phyloP scores from a whole-genome alignment of 2,329 filamentous ascomycete species.

The Leptosphaerulina australis region DNA sequence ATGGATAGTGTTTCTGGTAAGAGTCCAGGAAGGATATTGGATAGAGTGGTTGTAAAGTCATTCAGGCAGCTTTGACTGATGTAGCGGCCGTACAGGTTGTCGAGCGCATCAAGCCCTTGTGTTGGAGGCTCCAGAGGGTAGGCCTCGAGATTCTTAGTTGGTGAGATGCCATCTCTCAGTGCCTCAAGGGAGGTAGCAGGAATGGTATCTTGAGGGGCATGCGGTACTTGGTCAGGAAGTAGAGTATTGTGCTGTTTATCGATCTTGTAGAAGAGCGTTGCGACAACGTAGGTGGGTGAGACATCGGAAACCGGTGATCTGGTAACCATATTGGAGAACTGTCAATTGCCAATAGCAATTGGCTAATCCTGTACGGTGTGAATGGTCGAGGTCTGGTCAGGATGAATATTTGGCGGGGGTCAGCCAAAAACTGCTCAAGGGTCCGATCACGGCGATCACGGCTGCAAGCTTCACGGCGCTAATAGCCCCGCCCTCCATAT shows the following conservation, averaged over 20 bases:
- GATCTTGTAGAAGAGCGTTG: conserved; percentile 49
- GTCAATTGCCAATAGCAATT: not conserved
- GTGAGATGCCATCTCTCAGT: conserved; percentile 55
- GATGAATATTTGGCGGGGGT: conserved; percentile 10
- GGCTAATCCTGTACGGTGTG: not conserved
- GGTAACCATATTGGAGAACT: conserved; percentile 20
- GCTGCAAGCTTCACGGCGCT: conserved; percentile 9
- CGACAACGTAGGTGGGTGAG: conserved; percentile 37
- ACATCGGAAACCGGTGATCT: conserved; percentile 28
- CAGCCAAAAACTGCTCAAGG: conserved; percentile 14
- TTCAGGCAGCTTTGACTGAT: conserved; percentile 62
- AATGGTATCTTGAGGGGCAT: conserved; percentile 39
- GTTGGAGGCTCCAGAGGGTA: conserved; percentile 62
- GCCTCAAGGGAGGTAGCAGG: conserved; percentile 41
- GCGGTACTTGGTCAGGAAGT: conserved; percentile 55
- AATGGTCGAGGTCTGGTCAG: not conserved
- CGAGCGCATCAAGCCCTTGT: conserved; percentile 60
- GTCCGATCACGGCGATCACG: conserved; percentile 12
- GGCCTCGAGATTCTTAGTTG: conserved; percentile 58
- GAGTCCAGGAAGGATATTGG: conserved; percentile 56
- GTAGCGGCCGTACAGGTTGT: conserved; percentile 61
- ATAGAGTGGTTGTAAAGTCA: conserved; percentile 60
- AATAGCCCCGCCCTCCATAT: conserved; percentile 6
- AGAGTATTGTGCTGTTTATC: conserved; percentile 48
- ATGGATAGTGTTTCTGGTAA: conserved; percentile 56